Evolutionary conservation across 2,329 filamentous ascomycete genomes (phyloP).

Genomic region (Delphinella strobiligena): DNA sequence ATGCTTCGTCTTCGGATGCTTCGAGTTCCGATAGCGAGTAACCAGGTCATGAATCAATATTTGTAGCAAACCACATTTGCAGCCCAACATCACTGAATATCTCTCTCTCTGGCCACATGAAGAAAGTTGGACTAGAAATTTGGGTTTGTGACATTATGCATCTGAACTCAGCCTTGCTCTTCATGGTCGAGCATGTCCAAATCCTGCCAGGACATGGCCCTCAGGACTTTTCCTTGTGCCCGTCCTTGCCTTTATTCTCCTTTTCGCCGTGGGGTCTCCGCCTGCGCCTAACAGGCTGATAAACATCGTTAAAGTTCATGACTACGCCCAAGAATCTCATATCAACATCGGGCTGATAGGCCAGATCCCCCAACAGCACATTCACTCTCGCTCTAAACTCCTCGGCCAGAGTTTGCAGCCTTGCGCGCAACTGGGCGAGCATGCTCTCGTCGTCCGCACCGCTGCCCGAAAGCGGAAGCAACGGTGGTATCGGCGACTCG

Average conservation of each 20-base stretch:
- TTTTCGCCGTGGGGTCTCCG: slow-evolving; percentile 2
- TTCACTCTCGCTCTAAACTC: slow-evolving; percentile 71
- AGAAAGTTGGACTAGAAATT: no score
- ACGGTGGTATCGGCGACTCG: slow-evolving; percentile 30
- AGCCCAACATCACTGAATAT: no score
- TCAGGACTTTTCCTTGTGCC: not conserved
- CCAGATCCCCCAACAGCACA: slow-evolving; percentile 74
- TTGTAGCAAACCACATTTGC: no score
- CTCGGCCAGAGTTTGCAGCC: slow-evolving; percentile 57
- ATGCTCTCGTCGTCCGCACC: slow-evolving; percentile 45
- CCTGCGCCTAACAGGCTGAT: slow-evolving; percentile 57
- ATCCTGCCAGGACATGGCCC: no score
- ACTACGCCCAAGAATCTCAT: slow-evolving; percentile 91
- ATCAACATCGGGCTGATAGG: slow-evolving; percentile 87
- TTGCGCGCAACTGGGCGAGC: slow-evolving; percentile 62
- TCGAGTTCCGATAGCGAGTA: not conserved
- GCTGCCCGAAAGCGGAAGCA: slow-evolving; percentile 26
- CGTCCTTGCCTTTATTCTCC: slow-evolving; percentile 1
- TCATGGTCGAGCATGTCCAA: no score
- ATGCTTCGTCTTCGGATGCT: not conserved
- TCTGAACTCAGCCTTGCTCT: no score
- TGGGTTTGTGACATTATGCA: no score
- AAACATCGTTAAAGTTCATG: slow-evolving; percentile 99
- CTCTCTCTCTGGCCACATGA: no score
- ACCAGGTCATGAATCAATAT: not conserved